Evolutionary conservation across 305 asterid genomes (phyloP), one percentile per base, ranked within the genome.

Genomic region (Withania somnifera): DNA sequence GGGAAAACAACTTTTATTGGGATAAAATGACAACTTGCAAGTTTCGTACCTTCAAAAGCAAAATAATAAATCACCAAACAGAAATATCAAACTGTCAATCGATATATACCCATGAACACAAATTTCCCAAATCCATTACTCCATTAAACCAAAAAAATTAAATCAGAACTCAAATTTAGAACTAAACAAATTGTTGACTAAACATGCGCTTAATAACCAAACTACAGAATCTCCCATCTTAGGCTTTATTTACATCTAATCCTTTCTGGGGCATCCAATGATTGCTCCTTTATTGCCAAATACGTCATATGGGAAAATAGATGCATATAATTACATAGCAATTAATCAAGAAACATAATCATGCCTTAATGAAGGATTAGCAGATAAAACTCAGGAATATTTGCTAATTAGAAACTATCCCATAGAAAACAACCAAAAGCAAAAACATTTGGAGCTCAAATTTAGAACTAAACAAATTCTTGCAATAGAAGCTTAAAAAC

Each of bases 381-480:
- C 79, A 77, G 47, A 84, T 30, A 79, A 42, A 64, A 86, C 63
- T 57, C 34, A 66, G 76, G 47, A 78, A 14, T 45, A 47, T 47
- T 57, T 20, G 4, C 64, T n/a, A 28, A 66, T 66, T 30, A 51
- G 80, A 36, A 63, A 15, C 20, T 13, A 50, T 8, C 17, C 7
- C 22, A 34, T 13, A 13, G 1, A 6, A 26, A 14, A n/a, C n/a
- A n/a, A n/a, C n/a, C n/a, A n/a, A 42, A 42, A 6, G 1, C 42
- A 24, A 17, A 1, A 4, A 64, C 17, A 17, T 47, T 3, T 28
- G n/a, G n/a, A n/a, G n/a, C n/a, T n/a, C 30, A 75, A 76, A 15
- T 15, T 47, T 71, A 71, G 11, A 71, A 15, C 10, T 47, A 47
- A 47, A 51, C 79, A 73, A 30, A 73, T 47, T 73, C 5, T 47